Evolutionary conservation across 208 protist species (phyloP).

Genomic region (Trypanosoma lewisi): DNA sequence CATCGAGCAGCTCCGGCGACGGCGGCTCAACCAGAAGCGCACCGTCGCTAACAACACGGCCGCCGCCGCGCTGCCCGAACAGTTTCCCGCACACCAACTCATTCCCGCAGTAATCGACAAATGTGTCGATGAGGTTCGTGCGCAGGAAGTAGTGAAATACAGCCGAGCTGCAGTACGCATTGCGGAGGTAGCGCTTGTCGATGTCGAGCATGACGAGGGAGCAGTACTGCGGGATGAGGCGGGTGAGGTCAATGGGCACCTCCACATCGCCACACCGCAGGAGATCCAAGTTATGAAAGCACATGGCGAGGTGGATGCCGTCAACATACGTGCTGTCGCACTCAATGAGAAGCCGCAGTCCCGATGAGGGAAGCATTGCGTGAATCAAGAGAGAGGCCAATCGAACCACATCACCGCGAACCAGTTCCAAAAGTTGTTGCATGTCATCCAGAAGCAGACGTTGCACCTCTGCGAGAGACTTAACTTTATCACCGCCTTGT

Average conservation of each 20-base stretch:
- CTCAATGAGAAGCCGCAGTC: slow-evolving; percentile 66
- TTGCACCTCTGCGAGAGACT: slow-evolving; percentile 63
- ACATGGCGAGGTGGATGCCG: slow-evolving; percentile 74
- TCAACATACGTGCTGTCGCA: slow-evolving; percentile 60
- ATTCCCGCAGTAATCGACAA: slow-evolving; percentile 66
- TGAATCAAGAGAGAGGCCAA: slow-evolving; percentile 71
- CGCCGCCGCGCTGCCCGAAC: slow-evolving; percentile 47
- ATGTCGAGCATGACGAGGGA: slow-evolving; percentile 56
- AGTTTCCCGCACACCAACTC: slow-evolving; percentile 53
- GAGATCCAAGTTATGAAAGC: slow-evolving; percentile 56
- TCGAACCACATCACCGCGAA: slow-evolving; percentile 56
- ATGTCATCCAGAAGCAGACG: slow-evolving; percentile 66
- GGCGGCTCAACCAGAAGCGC: slow-evolving; percentile 29
- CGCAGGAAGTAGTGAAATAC: slow-evolving; percentile 75
- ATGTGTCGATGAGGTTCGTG: slow-evolving; percentile 47
- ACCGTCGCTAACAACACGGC: slow-evolving; percentile 23
- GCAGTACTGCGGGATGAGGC: slow-evolving; percentile 54
- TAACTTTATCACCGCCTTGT: slow-evolving; percentile 32
- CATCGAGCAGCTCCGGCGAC: slow-evolving; percentile 53
- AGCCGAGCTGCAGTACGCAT: slow-evolving; percentile 41
- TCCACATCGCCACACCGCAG: slow-evolving; percentile 46
- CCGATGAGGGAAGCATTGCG: slow-evolving; percentile 65
- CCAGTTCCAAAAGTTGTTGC: slow-evolving; percentile 52
- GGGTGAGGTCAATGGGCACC: slow-evolving; percentile 59
- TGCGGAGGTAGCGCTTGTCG: slow-evolving; percentile 28